A percentile compares a stretch with the other conserved stretches of the same genome.
Conservation (phyloP, 2,329 filamentous ascomycete genomes). For the Exserohilum turcica region DNA sequence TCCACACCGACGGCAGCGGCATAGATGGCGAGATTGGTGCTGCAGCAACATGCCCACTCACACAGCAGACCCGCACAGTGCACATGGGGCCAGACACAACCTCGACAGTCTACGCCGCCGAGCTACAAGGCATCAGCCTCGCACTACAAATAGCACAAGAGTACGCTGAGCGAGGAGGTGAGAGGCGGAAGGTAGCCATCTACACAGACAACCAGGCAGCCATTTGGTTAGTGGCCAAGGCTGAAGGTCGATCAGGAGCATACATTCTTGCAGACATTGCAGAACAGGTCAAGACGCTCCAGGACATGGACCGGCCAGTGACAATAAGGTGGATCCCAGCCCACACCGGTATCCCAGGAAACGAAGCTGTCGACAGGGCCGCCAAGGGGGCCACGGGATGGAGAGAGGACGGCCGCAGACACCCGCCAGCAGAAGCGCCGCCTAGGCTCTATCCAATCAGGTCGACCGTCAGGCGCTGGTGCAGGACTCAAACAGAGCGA, state of each 20-base stretch:
- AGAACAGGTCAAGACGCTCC: constrained; percentile 14
- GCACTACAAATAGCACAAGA: constrained; percentile 20
- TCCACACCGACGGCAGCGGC: constrained; percentile 28
- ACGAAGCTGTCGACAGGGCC: no score
- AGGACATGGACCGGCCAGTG: constrained; percentile 1
- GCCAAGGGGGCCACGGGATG: no score
- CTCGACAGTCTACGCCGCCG: constrained; percentile 18
- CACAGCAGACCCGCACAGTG: constrained; percentile 13
- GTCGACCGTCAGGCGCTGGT: constrained; percentile 12
- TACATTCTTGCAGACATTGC: constrained; percentile 23
- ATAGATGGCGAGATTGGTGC: constrained; percentile 21
- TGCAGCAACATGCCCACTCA: constrained; percentile 21
- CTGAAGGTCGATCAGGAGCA: no score
- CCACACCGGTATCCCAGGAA: no score
- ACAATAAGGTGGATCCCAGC: constrained; percentile 1
- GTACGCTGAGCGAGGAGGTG: constrained; percentile 6
- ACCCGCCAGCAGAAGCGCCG: constrained; percentile 16
- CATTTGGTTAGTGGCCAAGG: constrained; percentile 18
- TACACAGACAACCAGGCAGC: constrained; percentile 26
- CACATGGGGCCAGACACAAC: constrained; percentile 16
- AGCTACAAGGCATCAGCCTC: constrained; percentile 23
- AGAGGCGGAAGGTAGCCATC: constrained; percentile 19
- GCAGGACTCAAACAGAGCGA: constrained; percentile 8
- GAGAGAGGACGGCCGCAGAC: constrained; percentile 15
- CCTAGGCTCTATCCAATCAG: constrained; percentile 5